phyloP scores from a whole-genome alignment of 306 rosid species.

The Gillenia trifoliata region DNA sequence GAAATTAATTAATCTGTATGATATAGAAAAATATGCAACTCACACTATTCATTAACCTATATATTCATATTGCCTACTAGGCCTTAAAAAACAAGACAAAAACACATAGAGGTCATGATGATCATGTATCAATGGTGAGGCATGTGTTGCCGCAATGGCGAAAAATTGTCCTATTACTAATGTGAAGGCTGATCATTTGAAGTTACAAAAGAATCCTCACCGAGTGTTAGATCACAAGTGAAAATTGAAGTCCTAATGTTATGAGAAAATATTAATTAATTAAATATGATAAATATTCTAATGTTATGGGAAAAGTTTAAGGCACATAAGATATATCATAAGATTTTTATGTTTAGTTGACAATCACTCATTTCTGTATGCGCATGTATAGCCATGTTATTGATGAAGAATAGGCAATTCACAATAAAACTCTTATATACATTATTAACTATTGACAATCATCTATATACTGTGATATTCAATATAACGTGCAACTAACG shows the following conservation, averaged over 20 bases:
- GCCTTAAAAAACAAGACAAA: slow-evolving; percentile 20
- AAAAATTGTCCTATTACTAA: slow-evolving; percentile 5
- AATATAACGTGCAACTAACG: background rate
- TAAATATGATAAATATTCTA: too few species aligned
- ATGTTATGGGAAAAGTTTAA: too few species aligned
- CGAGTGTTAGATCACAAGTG: background rate
- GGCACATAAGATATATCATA: too few species aligned
- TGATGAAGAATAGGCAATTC: too few species aligned
- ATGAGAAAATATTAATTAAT: too few species aligned
- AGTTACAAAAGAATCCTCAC: background rate
- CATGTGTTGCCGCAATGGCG: slow-evolving; percentile 1
- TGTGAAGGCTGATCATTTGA: background rate
- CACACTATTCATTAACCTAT: slow-evolving; percentile 20
- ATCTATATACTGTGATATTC: background rate
- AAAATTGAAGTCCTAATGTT: background rate
- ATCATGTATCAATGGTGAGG: background rate
- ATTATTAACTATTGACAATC: background rate
- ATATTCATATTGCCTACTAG: slow-evolving; percentile 7
- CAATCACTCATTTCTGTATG: background rate
- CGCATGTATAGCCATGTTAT: background rate
- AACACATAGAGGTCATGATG: slow-evolving; percentile 4
- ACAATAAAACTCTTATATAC: too few species aligned
- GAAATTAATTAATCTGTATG: slow-evolving; percentile 5
- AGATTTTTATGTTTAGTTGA: background rate
- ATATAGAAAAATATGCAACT: slow-evolving; percentile 16